Evolutionary conservation across 495 filamentous ascomycete genomes (phyloP), one percentile per base, ranked within the genome.

Genomic region (Bacidia rubella): DNA sequence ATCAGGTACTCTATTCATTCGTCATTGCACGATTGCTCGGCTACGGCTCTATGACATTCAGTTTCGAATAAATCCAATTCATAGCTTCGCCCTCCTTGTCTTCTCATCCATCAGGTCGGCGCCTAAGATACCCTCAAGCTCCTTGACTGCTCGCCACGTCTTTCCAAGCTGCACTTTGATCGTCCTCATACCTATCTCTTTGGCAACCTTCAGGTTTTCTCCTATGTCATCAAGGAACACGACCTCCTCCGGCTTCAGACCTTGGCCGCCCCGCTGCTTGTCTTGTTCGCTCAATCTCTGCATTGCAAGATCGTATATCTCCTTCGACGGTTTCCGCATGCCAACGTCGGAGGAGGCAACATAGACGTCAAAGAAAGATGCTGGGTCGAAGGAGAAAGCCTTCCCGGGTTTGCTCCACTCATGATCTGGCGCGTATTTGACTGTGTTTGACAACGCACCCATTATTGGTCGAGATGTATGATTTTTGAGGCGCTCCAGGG

Each of bases 211-310:
- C 58, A 96, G 65, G 64, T 98, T 98, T 70, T 86, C 79, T 0
- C 92, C 92, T 62, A 98, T 97, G 67, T 98, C 92, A 71, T 98
- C 92, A 47, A 96, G 65, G 65, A 98, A 97, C 17, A 94, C 70
- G 44, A 95, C 69, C 49, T 96, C 86, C 10, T 70, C 73, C 0
- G 85, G 67, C 54, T 67, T 66, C 0, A 89, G 67, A 0, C 74
- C 78, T 1, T 73, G 60, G 4, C 59, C 63, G 66, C 76, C 68
- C 11, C 75, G 76, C 54, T 66, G 66, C 65, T 68, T 70, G n/a
- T 79, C 76, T 54, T 75, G 74, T 55, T 72, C 70, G 60, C 83
- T 67, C 57, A 88, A 71, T 62, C 77, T 70, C 45, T 72, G 62
- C 47, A 95, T 56, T 7, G 89, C 84, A 44, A 83, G 70, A 57